Percentiles rank a stretch among this genome's conserved stretches.
These are phyloP conservation scores for Pestalotiopsis sp. DNA, from an alignment of 2,329 filamentous ascomycete species.

Conservation along the genomic window DNA sequence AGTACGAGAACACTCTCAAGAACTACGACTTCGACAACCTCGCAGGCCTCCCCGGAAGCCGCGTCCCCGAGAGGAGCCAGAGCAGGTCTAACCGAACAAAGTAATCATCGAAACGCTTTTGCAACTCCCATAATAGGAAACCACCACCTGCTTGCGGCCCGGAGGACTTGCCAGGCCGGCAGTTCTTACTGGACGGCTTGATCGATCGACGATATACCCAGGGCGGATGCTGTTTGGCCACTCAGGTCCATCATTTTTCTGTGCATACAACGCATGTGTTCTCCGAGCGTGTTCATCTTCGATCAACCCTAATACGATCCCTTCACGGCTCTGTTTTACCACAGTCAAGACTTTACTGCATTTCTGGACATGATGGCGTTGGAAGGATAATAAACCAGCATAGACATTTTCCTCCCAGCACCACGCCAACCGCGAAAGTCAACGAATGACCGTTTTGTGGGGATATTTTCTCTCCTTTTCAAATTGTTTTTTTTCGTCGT, in stretches of 20 bases:
- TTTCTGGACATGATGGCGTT: conserved; percentile 33
- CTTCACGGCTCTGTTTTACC: conserved; percentile 25
- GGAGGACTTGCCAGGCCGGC: neutral
- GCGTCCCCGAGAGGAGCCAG: conserved; percentile 56
- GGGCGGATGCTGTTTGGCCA: neutral
- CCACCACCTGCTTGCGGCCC: neutral
- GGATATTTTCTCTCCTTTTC: neutral
- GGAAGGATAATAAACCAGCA: conserved; percentile 37
- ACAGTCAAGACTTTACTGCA: conserved; percentile 26
- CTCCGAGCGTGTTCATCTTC: conserved; percentile 21
- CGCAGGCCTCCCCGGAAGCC: conserved; percentile 31
- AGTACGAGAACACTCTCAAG: conserved; percentile 67
- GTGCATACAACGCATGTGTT: conserved; percentile 13
- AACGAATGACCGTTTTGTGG: neutral
- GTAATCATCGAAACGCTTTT: conserved; percentile 31
- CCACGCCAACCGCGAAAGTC: neutral
- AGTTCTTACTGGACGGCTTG: neutral
- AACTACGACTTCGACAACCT: conserved; percentile 65
- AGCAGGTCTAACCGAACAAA: conserved; percentile 58
- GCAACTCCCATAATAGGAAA: neutral
- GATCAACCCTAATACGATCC: conserved; percentile 29
- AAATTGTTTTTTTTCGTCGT: neutral
- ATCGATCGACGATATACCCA: neutral
- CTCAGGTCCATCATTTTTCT: conserved; percentile 2
- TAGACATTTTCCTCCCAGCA: conserved; percentile 23